Evolutionary conservation across 108 stramenopile genomes (phyloP).

Genomic region (Stephanodiscus minutulus): DNA sequence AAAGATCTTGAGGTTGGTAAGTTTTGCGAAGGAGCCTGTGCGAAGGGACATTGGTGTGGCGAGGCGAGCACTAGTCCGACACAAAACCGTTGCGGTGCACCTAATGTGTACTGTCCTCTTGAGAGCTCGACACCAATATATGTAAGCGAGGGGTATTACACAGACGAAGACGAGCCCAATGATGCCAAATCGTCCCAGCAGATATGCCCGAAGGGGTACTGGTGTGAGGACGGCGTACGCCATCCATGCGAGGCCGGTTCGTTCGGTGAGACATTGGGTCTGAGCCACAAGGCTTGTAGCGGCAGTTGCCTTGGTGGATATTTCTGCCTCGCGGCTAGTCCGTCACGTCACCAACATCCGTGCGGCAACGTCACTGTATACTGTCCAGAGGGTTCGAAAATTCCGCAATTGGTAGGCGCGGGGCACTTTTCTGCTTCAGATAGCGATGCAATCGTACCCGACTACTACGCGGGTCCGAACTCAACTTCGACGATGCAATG

Average conservation of each 20-base stretch:
- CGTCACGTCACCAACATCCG: slow-evolving; percentile 27
- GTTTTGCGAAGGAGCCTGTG: slow-evolving; percentile 24
- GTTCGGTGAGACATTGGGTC: slow-evolving; percentile 26
- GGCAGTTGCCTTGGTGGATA: slow-evolving; percentile 34
- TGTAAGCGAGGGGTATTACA: slow-evolving; percentile 34
- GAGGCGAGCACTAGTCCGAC: slow-evolving; percentile 37
- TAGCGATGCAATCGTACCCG: slow-evolving; percentile 13
- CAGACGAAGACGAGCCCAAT: slow-evolving; percentile 27
- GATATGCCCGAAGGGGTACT: slow-evolving; percentile 35
- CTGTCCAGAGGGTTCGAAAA: slow-evolving; percentile 27
- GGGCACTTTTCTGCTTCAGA: slow-evolving; percentile 43
- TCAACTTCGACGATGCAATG: slow-evolving; percentile 31
- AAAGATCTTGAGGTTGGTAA: slow-evolving; percentile 21
- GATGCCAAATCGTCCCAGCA: slow-evolving; percentile 28
- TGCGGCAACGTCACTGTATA: slow-evolving; percentile 42
- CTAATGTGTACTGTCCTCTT: slow-evolving; percentile 38
- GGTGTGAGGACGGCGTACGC: slow-evolving; percentile 28
- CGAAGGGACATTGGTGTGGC: slow-evolving; percentile 30
- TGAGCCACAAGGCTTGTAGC: slow-evolving; percentile 12
- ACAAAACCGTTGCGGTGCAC: slow-evolving; percentile 31
- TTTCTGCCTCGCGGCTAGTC: slow-evolving; percentile 27
- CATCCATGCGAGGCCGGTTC: slow-evolving; percentile 19
- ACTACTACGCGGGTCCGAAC: slow-evolving; percentile 35
- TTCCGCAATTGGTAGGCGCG: slow-evolving; percentile 12
- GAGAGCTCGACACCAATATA: slow-evolving; percentile 25